Evolutionary conservation across 108 stramenopile species (phyloP), one percentile per base, ranked within the genome.

Genomic region (Cyclotella atomus): DNA sequence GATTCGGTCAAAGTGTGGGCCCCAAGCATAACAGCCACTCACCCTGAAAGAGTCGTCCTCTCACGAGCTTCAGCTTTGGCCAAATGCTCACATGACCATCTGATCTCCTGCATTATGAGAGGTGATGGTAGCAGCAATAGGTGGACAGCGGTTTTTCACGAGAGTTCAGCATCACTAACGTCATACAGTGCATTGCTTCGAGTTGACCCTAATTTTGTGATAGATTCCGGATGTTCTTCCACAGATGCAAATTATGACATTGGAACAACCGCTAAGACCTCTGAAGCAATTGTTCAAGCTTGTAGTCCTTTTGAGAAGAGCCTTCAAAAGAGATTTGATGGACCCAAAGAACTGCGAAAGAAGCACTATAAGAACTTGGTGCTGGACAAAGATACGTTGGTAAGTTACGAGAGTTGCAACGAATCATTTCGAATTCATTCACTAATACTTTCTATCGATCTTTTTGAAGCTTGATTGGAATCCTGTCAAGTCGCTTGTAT

Each of bases 131-230:
- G 41, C 15, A 59, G 53, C 46, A 77, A 64, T 52, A 23, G 32
- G 15, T 92, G 90, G 90, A 55, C 64, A 16, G 79, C 87, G 56
- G 83, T 82, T 7, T 95, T 95, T 68, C 87, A 85, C 27, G 90
- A 91, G 60, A 87, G 86, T 56, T 35, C 84, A 2, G 25, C 80
- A 17, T 89, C 90, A 0, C 82, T 95, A 29, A 86, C 88, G 41
- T 85, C 91, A 0, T 95, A 87, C 68, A 90, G 89, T 77, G 87
- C 84, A 16, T 65, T 95, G 33, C 75, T 95, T 17, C 85, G 94
- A 19, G 85, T 95, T 44, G 81, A 87, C 49, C 28, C 82, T 20
- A 66, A 80, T 62, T 86, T 83, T 61, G 56, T 90, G 14, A 59
- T 83, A 15, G 94, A 92, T 73, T 15, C 49, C 7, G 88, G 79